Evolutionary conservation across 441 rosid genomes (phyloP), one percentile per base, ranked within the genome.

Genomic region (Breynia disticha): DNA sequence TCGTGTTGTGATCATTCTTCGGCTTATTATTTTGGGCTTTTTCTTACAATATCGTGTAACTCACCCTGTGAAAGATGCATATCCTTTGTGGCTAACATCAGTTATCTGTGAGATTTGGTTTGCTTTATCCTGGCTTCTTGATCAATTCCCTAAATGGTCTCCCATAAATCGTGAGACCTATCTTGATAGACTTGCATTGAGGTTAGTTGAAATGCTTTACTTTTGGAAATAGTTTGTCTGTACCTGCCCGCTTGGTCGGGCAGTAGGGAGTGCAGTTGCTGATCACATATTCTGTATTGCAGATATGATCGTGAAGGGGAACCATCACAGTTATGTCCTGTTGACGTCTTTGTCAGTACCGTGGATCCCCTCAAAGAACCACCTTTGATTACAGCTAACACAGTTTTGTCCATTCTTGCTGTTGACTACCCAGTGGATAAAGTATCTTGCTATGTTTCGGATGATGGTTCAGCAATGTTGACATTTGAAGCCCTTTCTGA

Each of bases 101-200:
- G 94, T 91, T 71, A 91, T 91, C 46, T 91, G 98, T 72, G 98
- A 91, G 94, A 76, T 91, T 75, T 91, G 95, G 98, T 91, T 91
- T 84, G 98, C 98, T 51, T 74, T 87, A 69, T 91, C 98, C 38
- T 91, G 98, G 98, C 90, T 91, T 67, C 80, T 91, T 61, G 98
- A 91, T 79, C 98, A 91, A 79, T 87, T 91, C 73, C 98, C 96
- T 53, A 91, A 91, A 67, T 91, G 98, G 98, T 80, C 20, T 57
- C 98, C 98, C 38, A 63, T 86, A 61, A 91, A 91, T 71, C 88
- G 96, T 16, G 96, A 91, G 78, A 91, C 96, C n/a, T 87, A 68
- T 72, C 87, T 91, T 46, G 96, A 91, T 69, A 84, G 98, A 72
- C 95, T 91, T 38, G 79, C 89, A 56, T 55, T 91, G 67, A 86